Evolutionary conservation across 495 filamentous ascomycete species (phyloP), one percentile per base, ranked within the genome.

Genomic region (Penicillium chermesinum): DNA sequence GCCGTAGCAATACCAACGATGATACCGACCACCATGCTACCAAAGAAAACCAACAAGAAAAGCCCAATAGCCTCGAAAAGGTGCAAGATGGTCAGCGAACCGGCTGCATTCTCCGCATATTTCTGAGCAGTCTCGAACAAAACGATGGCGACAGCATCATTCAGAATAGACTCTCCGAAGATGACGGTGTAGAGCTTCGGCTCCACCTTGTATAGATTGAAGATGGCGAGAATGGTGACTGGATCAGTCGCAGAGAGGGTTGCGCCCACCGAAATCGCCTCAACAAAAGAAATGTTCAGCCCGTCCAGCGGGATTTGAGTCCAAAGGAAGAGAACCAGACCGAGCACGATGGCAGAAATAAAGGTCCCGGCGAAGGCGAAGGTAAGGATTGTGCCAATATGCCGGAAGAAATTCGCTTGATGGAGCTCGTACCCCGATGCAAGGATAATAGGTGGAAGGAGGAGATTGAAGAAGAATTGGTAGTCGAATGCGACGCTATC

Each of bases 171-270:
- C 67, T 98, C 93, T 57, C 93, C 93, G 64, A 98, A 98, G 48
- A 98, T 97, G 55, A 97, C 78, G 6, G 93, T 98, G 64, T 98
- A 98, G 4, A 98, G 79, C 68, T 96, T 96, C 8, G 93, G 93
- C 64, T 98, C 93, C 42, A 98, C 93, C 68, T 96, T 96, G 75
- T 96, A 97, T 1, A 94, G 85, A 62, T 96, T 98, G 81, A 98
- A 98, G 48, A 98, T 98, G 43, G 93, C 93, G 25, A 98, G 75
- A 55, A 98, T 96, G 0, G 93, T 98, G 40, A 98, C 90, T 0
- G 93, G 93, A 60, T 98, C 93, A 0, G 93, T 98, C 45, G 93
- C 93, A 1, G 93, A 97, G 19, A 98, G 78, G 0, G 93, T 97
- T 16, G 93, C 93, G 41, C 93, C 93, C 15, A 97, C 89, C 1